A percentile compares a stretch with the other conserved stretches of the same genome.
phyloP scores from a whole-genome alignment of 2,329 filamentous ascomycete species.

The Curvularia sp. region DNA sequence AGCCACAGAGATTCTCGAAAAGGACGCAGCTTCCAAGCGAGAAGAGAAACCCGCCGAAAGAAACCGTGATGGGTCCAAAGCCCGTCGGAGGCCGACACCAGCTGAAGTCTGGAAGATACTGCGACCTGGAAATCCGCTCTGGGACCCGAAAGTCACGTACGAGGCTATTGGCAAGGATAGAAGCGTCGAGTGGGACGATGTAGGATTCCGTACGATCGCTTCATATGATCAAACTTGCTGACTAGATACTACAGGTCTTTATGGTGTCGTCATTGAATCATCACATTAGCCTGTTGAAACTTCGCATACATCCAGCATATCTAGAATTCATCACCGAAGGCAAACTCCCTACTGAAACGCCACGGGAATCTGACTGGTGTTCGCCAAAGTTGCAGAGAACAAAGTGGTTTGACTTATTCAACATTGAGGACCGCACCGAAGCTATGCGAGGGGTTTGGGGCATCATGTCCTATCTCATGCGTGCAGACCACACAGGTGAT shows the following conservation, averaged over 20 bases:
- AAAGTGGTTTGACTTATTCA: constrained; percentile 66
- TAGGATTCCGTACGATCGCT: constrained; percentile 45
- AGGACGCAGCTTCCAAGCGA: constrained; percentile 38
- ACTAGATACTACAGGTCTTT: constrained; percentile 58
- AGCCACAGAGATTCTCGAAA: constrained; percentile 31
- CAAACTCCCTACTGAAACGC: constrained; percentile 32
- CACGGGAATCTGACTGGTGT: constrained; percentile 54
- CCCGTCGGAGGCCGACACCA: constrained; percentile 53
- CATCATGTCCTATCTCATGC: constrained; percentile 61
- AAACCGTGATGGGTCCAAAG: constrained; percentile 38
- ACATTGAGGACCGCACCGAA: constrained; percentile 61
- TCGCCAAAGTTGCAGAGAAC: constrained; percentile 62
- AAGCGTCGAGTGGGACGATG: constrained; percentile 60
- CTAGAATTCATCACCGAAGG: constrained; percentile 61
- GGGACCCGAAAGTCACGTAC: constrained; percentile 65
- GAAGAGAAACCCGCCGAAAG: constrained; percentile 47
- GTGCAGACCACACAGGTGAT: constrained; percentile 19
- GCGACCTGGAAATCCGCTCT: constrained; percentile 58
- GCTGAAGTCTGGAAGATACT: constrained; percentile 62
- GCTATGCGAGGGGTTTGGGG: constrained; percentile 65
- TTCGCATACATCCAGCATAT: constrained; percentile 64
- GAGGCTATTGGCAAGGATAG: constrained; percentile 62
- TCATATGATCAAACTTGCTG: constrained; percentile 11
- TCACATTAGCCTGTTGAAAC: constrained; percentile 65
- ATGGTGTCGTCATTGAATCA: constrained; percentile 69